Percentiles rank a stretch among this genome's conserved stretches.
phyloP scores from a whole-genome alignment of 1,139 yeast genomes.

The Diutina rugosa region DNA sequence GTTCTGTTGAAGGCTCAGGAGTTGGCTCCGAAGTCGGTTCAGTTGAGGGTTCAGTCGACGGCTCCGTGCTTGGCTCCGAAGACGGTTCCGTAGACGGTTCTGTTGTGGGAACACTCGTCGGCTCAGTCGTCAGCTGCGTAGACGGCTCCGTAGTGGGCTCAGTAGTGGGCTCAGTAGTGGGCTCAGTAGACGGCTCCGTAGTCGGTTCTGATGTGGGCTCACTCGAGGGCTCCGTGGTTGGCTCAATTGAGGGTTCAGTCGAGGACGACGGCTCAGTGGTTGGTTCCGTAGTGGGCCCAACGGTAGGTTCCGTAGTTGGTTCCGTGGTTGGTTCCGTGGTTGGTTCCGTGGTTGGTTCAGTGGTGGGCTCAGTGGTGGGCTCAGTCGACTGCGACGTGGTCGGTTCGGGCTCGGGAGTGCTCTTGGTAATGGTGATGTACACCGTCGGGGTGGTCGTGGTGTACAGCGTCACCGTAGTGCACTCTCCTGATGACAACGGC shows the following conservation, averaged over 20 bases:
- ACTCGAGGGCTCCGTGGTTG: neutral
- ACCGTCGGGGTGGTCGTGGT: neutral
- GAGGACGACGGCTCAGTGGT: no score
- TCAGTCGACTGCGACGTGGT: neutral
- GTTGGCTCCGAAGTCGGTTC: no score
- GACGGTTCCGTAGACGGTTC: neutral
- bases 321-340: neutral
- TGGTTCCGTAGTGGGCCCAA: no score
- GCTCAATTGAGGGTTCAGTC: neutral
- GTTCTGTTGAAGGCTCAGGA: neutral
- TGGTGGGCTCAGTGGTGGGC: neutral
- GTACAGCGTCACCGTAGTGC: neutral
- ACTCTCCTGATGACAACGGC: no score
- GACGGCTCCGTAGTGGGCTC: neutral
- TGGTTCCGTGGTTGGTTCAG: neutral
- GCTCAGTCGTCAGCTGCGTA: neutral
- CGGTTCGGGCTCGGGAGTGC: neutral
- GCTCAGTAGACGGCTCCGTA: neutral
- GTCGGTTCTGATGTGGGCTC: neutral
- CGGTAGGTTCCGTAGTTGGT: neutral
- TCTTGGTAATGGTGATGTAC: neutral
- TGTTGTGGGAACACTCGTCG: neutral
- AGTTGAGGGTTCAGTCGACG: neutral
- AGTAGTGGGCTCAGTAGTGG: neutral
- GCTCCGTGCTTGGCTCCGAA: neutral